Evolutionary conservation across 345 rosid genomes (phyloP), one percentile per base, ranked within the genome.

Genomic region (Hibiscus trionum): DNA sequence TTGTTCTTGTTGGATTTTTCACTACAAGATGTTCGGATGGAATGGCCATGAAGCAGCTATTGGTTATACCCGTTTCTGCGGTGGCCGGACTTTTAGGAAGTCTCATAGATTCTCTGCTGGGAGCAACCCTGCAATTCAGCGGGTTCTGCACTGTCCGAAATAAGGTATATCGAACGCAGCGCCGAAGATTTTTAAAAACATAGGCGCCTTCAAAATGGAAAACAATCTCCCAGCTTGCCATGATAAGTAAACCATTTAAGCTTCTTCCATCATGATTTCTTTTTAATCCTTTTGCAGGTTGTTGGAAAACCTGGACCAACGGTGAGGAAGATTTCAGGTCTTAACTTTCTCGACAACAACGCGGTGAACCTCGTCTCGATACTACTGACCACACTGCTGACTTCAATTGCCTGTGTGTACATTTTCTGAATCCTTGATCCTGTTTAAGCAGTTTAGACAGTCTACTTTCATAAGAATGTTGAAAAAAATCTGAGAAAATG

Each of bases 111-210:
- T 95, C 97, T 72, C 50, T 95, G 60, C 74, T 95, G 64, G 99
- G 99, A 79, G 99, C 99, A 57, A 95, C 96, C 10, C 73, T 95
- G 24, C 97, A 91, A 77, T 95, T 84, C 87, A 95, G 99, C 74
- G 99, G 99, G 31, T 92, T 86, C 85, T 95, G 99, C 77, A 78
- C 88, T n/a, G 88, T 95, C 66, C 91, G 97, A 27, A 90, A 89
- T 63, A 95, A 90, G 87, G 97, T 91, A 81, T 17, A 7, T 59
- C 8, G 24, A 68, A 67, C n/a, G n/a, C n/a, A n/a, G n/a, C n/a
- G n/a, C n/a, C n/a, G n/a, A n/a, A n/a, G n/a, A n/a, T n/a, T n/a
- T n/a, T n/a, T n/a, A n/a, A n/a, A n/a, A n/a, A n/a, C 57, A 26
- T 2, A 5, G n/a, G 58, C 17, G 58, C 17, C 42, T 67, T 49